phyloP scores from a whole-genome alignment of 148 eudicot species.

The Rhododendron ovatum region DNA sequence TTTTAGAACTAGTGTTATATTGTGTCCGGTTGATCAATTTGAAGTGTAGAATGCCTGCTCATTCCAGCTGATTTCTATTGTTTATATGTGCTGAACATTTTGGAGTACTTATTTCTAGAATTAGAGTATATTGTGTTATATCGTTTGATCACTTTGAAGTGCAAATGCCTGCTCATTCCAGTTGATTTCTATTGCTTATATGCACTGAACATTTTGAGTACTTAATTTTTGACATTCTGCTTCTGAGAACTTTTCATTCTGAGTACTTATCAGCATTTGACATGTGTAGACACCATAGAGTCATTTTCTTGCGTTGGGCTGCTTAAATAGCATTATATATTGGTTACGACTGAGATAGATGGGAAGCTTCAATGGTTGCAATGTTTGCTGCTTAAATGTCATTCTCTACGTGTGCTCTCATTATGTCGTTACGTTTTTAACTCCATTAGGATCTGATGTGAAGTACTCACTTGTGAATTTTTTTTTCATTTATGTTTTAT shows the following conservation, averaged over 20 bases:
- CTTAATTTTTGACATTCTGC: background rate
- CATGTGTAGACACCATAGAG: background rate
- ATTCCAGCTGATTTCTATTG: background rate
- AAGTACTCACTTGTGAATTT: background rate
- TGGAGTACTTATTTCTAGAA: background rate
- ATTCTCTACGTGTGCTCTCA: background rate
- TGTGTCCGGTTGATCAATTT: background rate
- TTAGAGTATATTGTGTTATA: background rate
- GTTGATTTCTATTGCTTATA: background rate
- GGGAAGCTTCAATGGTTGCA: background rate
- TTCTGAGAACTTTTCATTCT: too few species aligned
- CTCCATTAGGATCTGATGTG: background rate
- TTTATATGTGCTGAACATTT: background rate
- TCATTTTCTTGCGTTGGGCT: background rate
- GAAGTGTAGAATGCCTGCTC: background rate
- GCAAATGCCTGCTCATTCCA: background rate
- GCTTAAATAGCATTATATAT: background rate
- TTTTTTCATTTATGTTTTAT: background rate
- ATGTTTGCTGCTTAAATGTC: background rate
- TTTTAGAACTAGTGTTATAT: background rate
- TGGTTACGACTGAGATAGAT: background rate
- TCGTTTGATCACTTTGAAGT: background rate
- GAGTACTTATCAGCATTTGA: background rate
- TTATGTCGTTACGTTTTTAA: background rate
- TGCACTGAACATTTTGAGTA: background rate